These are phyloP conservation scores for Dendrobium chrysotoxum DNA, from an alignment of 106 monocot genomes.

Conservation along the genomic window DNA sequence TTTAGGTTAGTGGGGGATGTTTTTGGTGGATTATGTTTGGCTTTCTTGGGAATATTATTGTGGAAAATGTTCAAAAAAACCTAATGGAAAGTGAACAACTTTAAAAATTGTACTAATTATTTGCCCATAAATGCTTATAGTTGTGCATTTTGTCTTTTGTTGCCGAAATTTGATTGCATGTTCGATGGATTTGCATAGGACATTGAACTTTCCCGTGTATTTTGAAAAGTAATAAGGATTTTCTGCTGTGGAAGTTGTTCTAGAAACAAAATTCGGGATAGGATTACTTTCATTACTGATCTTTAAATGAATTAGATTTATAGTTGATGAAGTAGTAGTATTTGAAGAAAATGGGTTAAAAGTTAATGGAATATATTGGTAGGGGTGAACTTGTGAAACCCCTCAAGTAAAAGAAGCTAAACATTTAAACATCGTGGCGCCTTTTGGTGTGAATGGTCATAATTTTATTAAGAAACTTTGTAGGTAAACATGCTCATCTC, in stretches of 20 bases:
- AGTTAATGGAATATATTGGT: constrained; percentile 9
- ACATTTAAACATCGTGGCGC: too few relatives aligned
- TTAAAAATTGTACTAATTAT: not conserved
- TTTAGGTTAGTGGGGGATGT: not conserved
- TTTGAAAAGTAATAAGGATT: constrained; percentile 9
- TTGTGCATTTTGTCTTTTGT: not conserved
- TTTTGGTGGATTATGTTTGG: not conserved
- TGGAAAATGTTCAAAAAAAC: not conserved
- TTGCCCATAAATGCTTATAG: not conserved
- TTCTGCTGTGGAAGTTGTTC: constrained; percentile 14
- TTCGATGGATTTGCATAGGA: constrained; percentile 13
- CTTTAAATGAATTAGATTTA: constrained; percentile 7
- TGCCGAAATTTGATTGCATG: not conserved
- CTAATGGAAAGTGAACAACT: not conserved
- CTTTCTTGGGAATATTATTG: not conserved
- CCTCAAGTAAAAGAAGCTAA: too few relatives aligned
- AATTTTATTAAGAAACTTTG: too few relatives aligned
- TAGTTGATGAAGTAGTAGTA: constrained; percentile 11
- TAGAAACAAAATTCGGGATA: not conserved
- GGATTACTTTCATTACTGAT: constrained; percentile 13
- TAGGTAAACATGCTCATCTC: too few relatives aligned
- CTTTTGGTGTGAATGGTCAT: too few relatives aligned
- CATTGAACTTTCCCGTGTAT: constrained; percentile 6
- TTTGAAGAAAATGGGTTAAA: constrained; percentile 10
- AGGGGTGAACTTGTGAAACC: constrained; percentile 12